Evolutionary conservation across 306 rosid species (phyloP), one percentile per base, ranked within the genome.

Genomic region (Hylodesmum podocarpum): DNA sequence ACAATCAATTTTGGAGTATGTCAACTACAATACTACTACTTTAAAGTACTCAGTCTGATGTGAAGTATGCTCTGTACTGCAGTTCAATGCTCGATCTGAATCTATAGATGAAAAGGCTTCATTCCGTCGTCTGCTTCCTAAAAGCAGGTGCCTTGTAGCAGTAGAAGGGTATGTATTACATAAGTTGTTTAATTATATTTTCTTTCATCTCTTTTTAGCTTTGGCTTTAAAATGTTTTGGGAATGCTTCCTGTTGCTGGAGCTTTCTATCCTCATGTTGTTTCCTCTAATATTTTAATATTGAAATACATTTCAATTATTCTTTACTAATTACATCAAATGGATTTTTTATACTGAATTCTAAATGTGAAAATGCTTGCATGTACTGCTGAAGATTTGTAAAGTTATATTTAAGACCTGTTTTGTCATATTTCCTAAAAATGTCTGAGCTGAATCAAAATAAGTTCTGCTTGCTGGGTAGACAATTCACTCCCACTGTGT

Each of bases 41-140:
- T 27, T 14, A 58, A 29, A 28, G 61, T 73, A 27, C 53, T 72
- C 27, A 40, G 8, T 79, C 11, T 81, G 49, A 69, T 77, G 14
- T 76, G 65, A 34, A 58, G 9, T 65, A 22, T 78, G 27, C 13
- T 71, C 13, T 53, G 31, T 22, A 39, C 76, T 81, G 77, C 87
- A 93, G 98, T 93, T 93, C 84, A 93, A 93, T 85, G 97, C 97
- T 80, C 86, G 97, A 13, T 86, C 93, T 59, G 97, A 91, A 76
- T 91, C 97, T 43, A 76, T 93, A 4, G 68, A 73, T 79, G 95
- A 89, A 64, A 91, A 86, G 78, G 88, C 97, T 54, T 91, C 98
- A 61, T 91, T 93, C 82, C 89, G 91, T 8, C 93, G 95, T 25
- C 78, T 91, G 44, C 62, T 88, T 82, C 95, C 98, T 54, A 91